Evolutionary conservation across 306 rosid genomes (phyloP), one percentile per base, ranked within the genome.

Genomic region (Begonia fuchsioides): DNA sequence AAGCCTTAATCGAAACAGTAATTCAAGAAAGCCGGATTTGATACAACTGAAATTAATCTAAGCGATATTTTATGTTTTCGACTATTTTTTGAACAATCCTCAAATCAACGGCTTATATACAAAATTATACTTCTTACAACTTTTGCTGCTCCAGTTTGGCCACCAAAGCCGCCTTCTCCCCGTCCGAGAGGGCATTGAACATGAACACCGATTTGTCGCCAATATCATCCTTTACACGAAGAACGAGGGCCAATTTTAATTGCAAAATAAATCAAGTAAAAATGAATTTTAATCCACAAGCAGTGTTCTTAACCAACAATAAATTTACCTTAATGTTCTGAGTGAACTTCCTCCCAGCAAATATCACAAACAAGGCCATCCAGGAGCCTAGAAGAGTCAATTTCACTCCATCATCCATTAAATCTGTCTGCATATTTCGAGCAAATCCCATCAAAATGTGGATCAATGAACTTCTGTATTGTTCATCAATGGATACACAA

Each of bases 161-260:
- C 45, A 79, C 54, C 78, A 90, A 69, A 35, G 71, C 70, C 62
- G 53, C 58, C 77, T 70, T 84, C 55, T 90, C 81, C 16, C 76
- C 72, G 35, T 75, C 93, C 1, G 52, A 53, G 43, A 90, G 78
- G 50, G 95, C 65, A 46, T 78, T 72, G 76, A 88, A 88, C 58
- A 63, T 64, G 80, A 84, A 88, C 47, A 88, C 93, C 10, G 95
- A 84, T 66, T 84, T 88, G 72, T 88, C 97, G 6, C 97, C 93
- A 11, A 81, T 81, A 70, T 88, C 97, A 72, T 81, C 97, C 93
- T 85, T 62, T 58, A n/a, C n/a, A n/a, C n/a, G n/a, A n/a, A n/a
- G n/a, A n/a, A n/a, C n/a, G n/a, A n/a, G n/a, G n/a, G n/a, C n/a
- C n/a, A n/a, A n/a, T n/a, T n/a, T n/a, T n/a, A n/a, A n/a, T n/a